Percentiles rank a stretch among this genome's conserved stretches.
phyloP scores from a whole-genome alignment of 2,329 filamentous ascomycete genomes.

The Colletotrichum sp. region DNA sequence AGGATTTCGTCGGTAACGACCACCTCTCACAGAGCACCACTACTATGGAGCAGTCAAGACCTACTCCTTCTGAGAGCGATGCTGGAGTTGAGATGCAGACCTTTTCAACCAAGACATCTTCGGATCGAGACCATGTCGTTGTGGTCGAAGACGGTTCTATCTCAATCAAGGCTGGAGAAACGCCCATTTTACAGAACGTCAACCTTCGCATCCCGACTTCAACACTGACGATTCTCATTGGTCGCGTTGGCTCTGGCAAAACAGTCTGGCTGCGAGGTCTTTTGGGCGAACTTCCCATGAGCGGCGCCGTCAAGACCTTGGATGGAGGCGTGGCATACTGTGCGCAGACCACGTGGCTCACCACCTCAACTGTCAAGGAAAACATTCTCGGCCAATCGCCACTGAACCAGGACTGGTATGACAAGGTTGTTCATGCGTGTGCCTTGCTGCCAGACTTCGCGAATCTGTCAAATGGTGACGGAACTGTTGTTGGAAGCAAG shows the following conservation, averaged over 20 bases:
- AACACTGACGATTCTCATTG: conserved; percentile 18
- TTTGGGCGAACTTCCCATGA: conserved; percentile 16
- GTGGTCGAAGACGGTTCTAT: not conserved
- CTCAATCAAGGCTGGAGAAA: not conserved
- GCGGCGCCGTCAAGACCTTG: not conserved
- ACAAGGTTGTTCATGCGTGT: conserved; percentile 23
- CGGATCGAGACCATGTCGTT: not conserved
- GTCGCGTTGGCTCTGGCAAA: conserved; percentile 26
- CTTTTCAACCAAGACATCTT: not conserved
- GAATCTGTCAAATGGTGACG: conserved; percentile 25
- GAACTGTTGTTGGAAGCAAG: conserved; percentile 31
- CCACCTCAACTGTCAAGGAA: conserved; percentile 25
- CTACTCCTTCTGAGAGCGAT: not conserved
- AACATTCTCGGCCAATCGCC: conserved; percentile 26
- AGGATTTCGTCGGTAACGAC: conserved; percentile 12
- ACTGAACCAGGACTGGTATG: conserved; percentile 25
- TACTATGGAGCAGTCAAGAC: not conserved
- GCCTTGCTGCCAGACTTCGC: conserved; percentile 23
- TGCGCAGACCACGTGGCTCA: conserved; percentile 28
- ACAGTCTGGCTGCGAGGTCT: conserved; percentile 13
- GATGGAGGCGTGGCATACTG: conserved; percentile 23
- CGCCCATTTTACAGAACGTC: conserved; percentile 4
- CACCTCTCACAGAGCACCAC: not conserved
- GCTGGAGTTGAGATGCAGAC: not conserved
- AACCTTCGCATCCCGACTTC: not conserved